Base-by-base conservation (phyloP, 1,139 yeast genomes). In the Yamadazyma blattariae region DNA sequence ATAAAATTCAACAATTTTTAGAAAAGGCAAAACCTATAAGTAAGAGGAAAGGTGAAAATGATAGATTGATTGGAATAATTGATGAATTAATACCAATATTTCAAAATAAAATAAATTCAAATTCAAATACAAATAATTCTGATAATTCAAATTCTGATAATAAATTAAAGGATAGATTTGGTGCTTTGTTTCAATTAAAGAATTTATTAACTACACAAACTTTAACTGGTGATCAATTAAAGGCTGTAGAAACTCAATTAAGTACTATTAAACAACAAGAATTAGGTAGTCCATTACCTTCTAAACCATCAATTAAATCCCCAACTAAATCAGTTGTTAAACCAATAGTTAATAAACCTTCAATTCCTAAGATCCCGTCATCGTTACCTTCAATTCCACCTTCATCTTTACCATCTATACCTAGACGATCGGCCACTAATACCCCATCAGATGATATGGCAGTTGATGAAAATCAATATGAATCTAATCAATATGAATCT, bases 1-100 rank as follows among this genome's bases (percentile, higher is more conserved):
- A 76, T 28, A 77, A 74, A 50, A 85, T 94, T 36, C 96, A 87
- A 46, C 69, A 66, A 35, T 90, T 90, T 54, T 64, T 94, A 50
- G 66, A 72, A 15, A 67, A 62, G 44, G 71, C 74, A 0, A 17
- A 17, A 5, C 19, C 19, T 17, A n/a, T n/a, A n/a, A n/a, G n/a
- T n/a, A n/a, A n/a, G n/a, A 30, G 33, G 25, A 22, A 30, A 23
- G 18, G 24, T 16, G 19, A 23, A 29, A 64, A 62, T 27, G 50
- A 48, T 12, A 40, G 48, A 32, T 55, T 75, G 34, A 60, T 76
- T 13, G 61, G 53, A 26, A 77, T 71, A 41, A 73, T 74, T 26
- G 70, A 71, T 41, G 64, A 62, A 16, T 50, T 71, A 27, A 46
- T 71, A 17, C 70, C 72, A 6, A 45, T 64, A 9, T 60, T 68